A percentile compares a stretch with the other conserved stretches of the same genome.
These are phyloP conservation scores for Scheffersomyces ergatensis DNA, from an alignment of 805 yeast genomes.

Conservation along the genomic window DNA sequence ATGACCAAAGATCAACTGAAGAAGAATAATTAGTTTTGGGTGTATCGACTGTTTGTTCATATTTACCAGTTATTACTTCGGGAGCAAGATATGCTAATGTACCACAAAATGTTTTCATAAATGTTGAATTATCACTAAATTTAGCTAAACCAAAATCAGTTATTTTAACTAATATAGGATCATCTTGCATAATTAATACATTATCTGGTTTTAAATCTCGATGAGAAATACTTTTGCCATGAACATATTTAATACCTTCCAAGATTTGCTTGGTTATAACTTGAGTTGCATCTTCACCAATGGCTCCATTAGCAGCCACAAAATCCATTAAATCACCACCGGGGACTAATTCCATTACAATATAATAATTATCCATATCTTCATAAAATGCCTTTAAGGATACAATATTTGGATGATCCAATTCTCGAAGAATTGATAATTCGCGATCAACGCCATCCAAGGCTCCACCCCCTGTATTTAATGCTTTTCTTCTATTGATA, in stretches of 20 bases:
- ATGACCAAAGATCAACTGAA: constrained; percentile 95
- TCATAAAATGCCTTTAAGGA: constrained; percentile 80
- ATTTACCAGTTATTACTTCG: constrained; percentile 69
- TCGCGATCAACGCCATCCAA: constrained; percentile 84
- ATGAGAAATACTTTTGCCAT: constrained; percentile 88
- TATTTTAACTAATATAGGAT: constrained; percentile 87
- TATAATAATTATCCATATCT: constrained; percentile 73
- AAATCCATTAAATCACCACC: constrained; percentile 99
- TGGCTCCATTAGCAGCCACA: constrained; percentile 87
- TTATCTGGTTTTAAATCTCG: constrained; percentile 97
- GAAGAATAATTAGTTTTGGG: constrained; percentile 57
- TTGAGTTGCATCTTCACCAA: constrained; percentile 86
- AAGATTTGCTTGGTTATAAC: constrained; percentile 84
- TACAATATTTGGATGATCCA: constrained; percentile 86
- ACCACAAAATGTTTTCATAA: constrained; percentile 96
- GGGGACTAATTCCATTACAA: constrained; percentile 93
- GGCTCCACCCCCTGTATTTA: constrained; percentile 61
- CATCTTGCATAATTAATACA: constrained; percentile 83
- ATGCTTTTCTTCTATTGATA: constrained; percentile 72
- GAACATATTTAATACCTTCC: constrained; percentile 84
- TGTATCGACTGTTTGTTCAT: constrained; percentile 30
- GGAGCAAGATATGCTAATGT: constrained; percentile 97
- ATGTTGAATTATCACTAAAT: constrained; percentile 76
- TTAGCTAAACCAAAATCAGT: constrained; percentile 97
- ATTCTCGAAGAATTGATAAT: constrained; percentile 69